A percentile compares a stretch with the other conserved stretches of the same genome.
Conservation (phyloP, 345 rosid genomes). For the Viola odorata region DNA sequence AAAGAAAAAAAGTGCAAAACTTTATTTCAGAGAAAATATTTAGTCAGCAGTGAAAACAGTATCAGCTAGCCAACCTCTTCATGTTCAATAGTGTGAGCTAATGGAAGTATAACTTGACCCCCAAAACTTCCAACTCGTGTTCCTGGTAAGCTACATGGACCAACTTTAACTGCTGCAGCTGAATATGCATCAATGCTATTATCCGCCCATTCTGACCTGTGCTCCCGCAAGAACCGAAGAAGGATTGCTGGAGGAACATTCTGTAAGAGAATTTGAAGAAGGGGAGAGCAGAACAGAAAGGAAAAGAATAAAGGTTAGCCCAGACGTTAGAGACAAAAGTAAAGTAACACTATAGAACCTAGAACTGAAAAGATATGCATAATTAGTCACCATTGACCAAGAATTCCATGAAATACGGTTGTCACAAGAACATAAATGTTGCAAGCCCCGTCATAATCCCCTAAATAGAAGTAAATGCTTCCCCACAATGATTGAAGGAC, state of each 20-base stretch:
- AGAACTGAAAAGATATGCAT: too few relatives aligned
- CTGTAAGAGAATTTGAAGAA: conserved; percentile 29
- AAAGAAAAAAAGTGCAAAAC: background rate
- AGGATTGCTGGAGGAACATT: conserved; percentile 98
- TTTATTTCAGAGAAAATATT: background rate
- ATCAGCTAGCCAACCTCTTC: conserved; percentile 68
- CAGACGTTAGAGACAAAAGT: background rate
- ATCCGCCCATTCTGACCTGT: conserved; percentile 99
- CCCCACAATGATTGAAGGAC: background rate
- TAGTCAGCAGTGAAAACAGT: background rate
- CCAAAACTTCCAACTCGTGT: conserved; percentile 86
- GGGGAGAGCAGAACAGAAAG: background rate
- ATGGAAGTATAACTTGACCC: conserved; percentile 89
- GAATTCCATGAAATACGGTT: background rate
- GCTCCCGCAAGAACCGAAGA: conserved; percentile 92
- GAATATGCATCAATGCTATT: conserved; percentile 89
- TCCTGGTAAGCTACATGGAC: conserved; percentile 80
- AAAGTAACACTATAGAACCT: too few relatives aligned
- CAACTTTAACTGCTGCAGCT: conserved; percentile 92
- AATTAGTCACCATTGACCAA: background rate
- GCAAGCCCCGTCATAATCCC: background rate
- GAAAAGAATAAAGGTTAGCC: background rate
- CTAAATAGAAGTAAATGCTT: background rate
- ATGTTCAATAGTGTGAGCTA: conserved; percentile 91
- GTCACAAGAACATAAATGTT: background rate